Conservation (phyloP, 768 basidiomycete genomes). For the Crepidotus variabilis region DNA sequence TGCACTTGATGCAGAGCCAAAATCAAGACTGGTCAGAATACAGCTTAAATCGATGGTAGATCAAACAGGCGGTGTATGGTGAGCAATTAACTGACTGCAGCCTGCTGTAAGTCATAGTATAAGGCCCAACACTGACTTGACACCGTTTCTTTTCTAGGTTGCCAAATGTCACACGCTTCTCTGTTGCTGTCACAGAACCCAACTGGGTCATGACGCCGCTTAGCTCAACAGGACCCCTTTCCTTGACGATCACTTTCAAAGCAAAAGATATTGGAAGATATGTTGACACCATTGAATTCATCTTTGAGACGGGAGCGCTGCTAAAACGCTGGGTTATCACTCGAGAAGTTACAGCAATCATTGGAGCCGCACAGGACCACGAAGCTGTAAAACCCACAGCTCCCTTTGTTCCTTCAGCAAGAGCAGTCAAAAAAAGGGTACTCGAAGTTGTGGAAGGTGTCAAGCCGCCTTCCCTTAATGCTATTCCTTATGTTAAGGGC, state of each 20-base stretch:
- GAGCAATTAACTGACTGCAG: not conserved
- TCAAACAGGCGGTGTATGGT: not conserved
- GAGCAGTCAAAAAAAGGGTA: not conserved
- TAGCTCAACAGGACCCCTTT: not conserved
- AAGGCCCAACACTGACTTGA: too few species aligned
- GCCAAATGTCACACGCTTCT: not conserved
- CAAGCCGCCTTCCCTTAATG: not conserved
- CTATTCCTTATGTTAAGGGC: constrained; percentile 30
- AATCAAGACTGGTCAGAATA: not conserved
- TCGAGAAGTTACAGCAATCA: not conserved
- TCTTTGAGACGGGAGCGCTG: not conserved
- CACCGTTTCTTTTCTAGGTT: not conserved
- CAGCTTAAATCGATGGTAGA: not conserved
- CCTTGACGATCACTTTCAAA: not conserved
- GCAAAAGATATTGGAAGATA: not conserved
- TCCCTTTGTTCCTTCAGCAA: not conserved
- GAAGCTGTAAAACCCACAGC: not conserved
- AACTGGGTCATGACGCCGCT: not conserved
- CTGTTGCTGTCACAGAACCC: not conserved
- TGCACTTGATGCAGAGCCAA: not conserved
- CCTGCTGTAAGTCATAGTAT: not conserved
- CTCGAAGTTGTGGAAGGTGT: not conserved
- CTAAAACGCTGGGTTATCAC: not conserved
- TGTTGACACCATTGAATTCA: not conserved
- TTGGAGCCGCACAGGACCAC: not conserved